Evolutionary conservation across 2,329 filamentous ascomycete species (phyloP), one percentile per base, ranked within the genome.

Genomic region (Emmonsiellopsis sp.): DNA sequence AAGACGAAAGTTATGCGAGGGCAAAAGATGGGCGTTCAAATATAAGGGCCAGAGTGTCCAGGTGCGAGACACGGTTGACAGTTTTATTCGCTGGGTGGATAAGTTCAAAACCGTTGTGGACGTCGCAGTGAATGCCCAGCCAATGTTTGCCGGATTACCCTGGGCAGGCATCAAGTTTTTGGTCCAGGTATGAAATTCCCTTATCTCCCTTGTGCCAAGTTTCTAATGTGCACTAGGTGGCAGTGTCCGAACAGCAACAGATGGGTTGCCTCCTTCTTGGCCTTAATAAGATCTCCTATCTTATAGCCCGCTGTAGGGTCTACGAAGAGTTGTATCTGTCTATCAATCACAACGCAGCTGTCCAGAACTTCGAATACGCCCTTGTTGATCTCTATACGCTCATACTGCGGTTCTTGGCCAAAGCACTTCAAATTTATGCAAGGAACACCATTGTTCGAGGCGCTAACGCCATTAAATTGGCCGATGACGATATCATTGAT

Each of bases 331-430:
- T 53, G 9, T 55, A 53, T 51, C 41, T 30, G 11, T 15, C 5
- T 42, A 7, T 48, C n/a, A 42, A 16, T 41, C 42, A 10, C 13
- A 15, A 7, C n/a, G 6, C 15, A 15, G 26, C 37, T 13, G 15
- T 13, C 9, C 7, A 41, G 26, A 46, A 52, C 20, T 34, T 53
- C 31, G 35, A 48, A 30, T 16, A 44, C 3, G 52, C 55, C 5
- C 32, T 65, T n/a, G 30, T 62, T 32, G 38, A 51, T 0, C 48
- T 64, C 11, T 63, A 63, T 50, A 20, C 47, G 13, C 7, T 35
- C 9, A 54, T 60, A 7, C 42, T 65, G 5, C 35, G 43, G 11
- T 60, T 61, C 45, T 44, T 62, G 6, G 54, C 47, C 34, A 43
- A 57, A 50, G 56, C 50, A 0, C 8, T 52, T 43, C 50, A 1